Base-by-base conservation (phyloP, 2,329 filamentous ascomycete genomes). In the Hirsutella thompsonii region DNA sequence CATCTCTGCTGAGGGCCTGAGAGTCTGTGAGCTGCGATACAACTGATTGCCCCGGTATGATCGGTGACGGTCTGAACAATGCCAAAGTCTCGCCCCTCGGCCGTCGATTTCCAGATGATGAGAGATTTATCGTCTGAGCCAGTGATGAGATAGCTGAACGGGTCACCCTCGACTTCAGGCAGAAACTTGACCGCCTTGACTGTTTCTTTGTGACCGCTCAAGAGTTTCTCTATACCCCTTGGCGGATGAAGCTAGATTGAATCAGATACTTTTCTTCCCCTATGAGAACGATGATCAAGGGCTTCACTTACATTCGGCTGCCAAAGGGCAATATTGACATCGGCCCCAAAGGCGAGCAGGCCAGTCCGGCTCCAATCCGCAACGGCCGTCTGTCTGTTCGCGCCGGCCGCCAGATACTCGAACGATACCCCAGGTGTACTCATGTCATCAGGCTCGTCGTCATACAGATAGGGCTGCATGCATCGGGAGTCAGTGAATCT, bases 251-350 rank as follows among this genome's bases (percentile, higher is more conserved):
- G 56, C 68, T 69, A 42, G 4, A 10, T 16, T 16, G 32, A 34
- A 9, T 8, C 18, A 5, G n/a, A 16, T 16, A n/a, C 14, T 18
- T 4, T 9, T 18, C 14, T 16, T 18, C 4, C 18, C 18, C 47
- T 35, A 11, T 16, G 36, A n/a, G 11, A 20, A 6, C 14, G 18
- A 13, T 8, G 18, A 20, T 16, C 18, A 4, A 23, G 13, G n/a
- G n/a, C n/a, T 38, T 36, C 44, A 64, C 79, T 62, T 69, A 89
- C 85, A 57, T 72, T 61, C 42, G 88, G 88, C 56, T 79, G 70
- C 92, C 92, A 98, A 33, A 96, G 57, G 35, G 88, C 90, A 51
- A 98, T 74, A 62, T 92, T 92, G 51, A 81, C 79, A 61, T 93
- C 86, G 8, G 89, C 82, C 26, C 92, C 92, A 64, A 86, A 98